Evolutionary conservation across 1,284 basidiomycete genomes (phyloP).

Genomic region (Coriolopsis trogii): DNA sequence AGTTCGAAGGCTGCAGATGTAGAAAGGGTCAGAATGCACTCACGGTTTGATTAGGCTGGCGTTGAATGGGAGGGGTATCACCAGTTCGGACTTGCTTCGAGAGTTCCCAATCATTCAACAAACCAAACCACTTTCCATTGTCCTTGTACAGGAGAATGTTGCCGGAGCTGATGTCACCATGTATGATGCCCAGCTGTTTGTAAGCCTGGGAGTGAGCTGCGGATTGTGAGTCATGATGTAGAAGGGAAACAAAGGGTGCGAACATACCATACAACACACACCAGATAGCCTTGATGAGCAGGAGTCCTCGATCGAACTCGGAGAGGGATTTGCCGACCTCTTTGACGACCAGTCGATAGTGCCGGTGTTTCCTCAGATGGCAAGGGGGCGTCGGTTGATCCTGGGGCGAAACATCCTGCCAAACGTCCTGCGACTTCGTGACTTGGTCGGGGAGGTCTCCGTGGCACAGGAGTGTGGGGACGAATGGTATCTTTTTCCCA

Average conservation of each 20-base stretch:
- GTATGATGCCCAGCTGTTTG: background rate
- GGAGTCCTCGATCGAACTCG: background rate
- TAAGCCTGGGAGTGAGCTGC: slow-evolving; percentile 7
- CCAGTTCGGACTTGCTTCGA: background rate
- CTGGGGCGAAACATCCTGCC: background rate
- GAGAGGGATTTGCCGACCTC: slow-evolving; percentile 16
- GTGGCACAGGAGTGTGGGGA: slow-evolving; percentile 14
- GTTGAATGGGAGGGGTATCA: background rate
- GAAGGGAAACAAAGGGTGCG: no score
- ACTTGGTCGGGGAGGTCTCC: slow-evolving; percentile 11
- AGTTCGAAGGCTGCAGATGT: no score
- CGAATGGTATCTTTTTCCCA: slow-evolving; percentile 12
- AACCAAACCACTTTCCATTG: background rate
- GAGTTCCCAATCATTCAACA: slow-evolving; percentile 7
- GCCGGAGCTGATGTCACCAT: slow-evolving; percentile 13
- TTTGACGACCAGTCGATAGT: slow-evolving; percentile 16
- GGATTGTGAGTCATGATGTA: no score
- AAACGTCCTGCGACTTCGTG: background rate
- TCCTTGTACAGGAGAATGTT: slow-evolving; percentile 3
- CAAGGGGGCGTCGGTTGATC: no score
- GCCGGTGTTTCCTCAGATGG: slow-evolving; percentile 10
- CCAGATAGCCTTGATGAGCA: background rate
- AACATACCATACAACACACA: background rate
- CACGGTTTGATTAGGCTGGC: background rate
- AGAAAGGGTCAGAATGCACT: no score